Conservation (phyloP, 2,329 filamentous ascomycete species). For the Clarireedia monteithiana region DNA sequence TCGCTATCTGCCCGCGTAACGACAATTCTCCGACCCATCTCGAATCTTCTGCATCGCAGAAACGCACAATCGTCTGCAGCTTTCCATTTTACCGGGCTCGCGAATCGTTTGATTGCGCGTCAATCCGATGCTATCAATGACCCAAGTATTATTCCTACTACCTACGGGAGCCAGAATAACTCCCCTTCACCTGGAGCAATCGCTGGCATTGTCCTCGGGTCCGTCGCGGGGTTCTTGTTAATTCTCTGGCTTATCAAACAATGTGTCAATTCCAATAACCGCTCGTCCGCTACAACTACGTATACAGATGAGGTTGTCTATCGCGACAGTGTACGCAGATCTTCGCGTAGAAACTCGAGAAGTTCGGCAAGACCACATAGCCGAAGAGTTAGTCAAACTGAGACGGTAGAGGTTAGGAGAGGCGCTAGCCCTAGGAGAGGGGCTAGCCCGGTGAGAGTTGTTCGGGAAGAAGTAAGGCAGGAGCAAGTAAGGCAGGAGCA, state of each 20-base stretch:
- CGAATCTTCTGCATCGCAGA: neutral
- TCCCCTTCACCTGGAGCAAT: conserved; percentile 49
- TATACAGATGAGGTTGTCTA: conserved; percentile 19
- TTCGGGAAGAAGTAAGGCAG: conserved; percentile 13
- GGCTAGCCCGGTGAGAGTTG: conserved; percentile 13
- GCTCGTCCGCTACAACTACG: neutral
- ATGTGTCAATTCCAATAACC: conserved; percentile 18
- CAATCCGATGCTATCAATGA: neutral
- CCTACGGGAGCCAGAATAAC: conserved; percentile 46
- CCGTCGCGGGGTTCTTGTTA: conserved; percentile 44
- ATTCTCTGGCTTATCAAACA: conserved; percentile 43
- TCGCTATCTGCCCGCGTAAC: neutral
- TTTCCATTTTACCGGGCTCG: neutral
- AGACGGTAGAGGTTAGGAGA: conserved; percentile 26
- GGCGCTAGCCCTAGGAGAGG: conserved; percentile 1
- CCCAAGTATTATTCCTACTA: conserved; percentile 46
- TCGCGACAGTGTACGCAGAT: conserved; percentile 13
- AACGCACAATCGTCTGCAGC: neutral
- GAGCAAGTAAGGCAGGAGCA: neutral
- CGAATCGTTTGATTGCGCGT: neutral
- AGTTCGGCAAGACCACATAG: conserved; percentile 2
- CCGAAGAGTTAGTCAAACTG: conserved; percentile 15
- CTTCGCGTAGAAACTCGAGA: conserved; percentile 4
- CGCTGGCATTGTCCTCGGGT: conserved; percentile 51
- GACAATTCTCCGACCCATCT: neutral